Conservation (phyloP, 345 rosid genomes). For the Excoecaria agallocha region DNA sequence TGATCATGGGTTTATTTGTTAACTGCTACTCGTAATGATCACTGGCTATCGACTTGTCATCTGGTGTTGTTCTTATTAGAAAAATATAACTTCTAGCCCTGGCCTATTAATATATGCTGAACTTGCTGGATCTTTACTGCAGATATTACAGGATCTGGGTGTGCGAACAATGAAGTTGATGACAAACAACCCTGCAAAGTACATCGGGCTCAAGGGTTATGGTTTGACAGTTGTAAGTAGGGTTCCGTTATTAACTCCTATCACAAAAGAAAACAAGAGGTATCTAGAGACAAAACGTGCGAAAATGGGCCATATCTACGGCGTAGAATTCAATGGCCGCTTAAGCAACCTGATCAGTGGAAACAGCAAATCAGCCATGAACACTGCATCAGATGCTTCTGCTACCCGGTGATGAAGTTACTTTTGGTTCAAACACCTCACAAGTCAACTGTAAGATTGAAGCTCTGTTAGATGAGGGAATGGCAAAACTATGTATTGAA, state of each 20-base stretch:
- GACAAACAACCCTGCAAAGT: constrained; percentile 90
- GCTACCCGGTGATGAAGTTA: constrained; percentile 15
- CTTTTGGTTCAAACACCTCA: no score
- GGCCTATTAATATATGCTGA: neutral
- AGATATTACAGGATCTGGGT: constrained; percentile 75
- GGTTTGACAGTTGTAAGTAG: constrained; percentile 65
- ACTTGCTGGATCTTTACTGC: constrained; percentile 10
- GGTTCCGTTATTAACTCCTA: constrained; percentile 65
- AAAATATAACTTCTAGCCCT: neutral
- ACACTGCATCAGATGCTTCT: constrained; percentile 19
- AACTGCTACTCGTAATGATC: no score
- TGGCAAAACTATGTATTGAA: neutral
- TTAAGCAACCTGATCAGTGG: constrained; percentile 21
- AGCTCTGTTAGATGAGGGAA: neutral
- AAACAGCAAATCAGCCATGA: constrained; percentile 17
- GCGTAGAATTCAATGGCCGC: constrained; percentile 37
- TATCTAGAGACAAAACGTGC: constrained; percentile 69
- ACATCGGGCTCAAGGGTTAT: constrained; percentile 73
- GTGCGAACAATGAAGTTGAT: constrained; percentile 83
- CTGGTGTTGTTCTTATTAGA: neutral
- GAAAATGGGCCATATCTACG: constrained; percentile 80
- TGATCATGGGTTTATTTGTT: neutral
- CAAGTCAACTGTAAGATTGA: neutral
- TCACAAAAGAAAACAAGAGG: constrained; percentile 67
- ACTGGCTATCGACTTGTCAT: neutral